A percentile compares a stretch with the other conserved stretches of the same genome.
Evolutionary conservation across 2,329 filamentous ascomycete species (phyloP).

Genomic region (Colletotrichum higginsianum): DNA sequence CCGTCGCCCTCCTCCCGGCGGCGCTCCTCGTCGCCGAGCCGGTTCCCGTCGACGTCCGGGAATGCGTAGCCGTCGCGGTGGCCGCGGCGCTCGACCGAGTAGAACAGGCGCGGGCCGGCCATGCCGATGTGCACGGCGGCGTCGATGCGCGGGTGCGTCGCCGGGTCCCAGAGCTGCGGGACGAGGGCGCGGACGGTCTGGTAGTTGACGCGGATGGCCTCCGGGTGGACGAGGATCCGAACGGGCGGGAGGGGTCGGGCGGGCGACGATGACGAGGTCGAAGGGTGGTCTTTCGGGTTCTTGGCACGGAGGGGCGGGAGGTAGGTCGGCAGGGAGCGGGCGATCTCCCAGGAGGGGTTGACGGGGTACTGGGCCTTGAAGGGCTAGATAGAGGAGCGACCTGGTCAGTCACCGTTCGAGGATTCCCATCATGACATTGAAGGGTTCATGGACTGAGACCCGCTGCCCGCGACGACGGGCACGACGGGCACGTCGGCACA

Average conservation of each 20-base stretch:
- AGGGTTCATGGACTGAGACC: background rate
- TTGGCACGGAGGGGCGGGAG: conserved; percentile 68
- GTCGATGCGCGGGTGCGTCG: conserved; percentile 66
- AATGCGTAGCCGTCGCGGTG: conserved; percentile 81
- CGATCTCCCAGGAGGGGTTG: conserved; percentile 88
- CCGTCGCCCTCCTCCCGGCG: conserved; percentile 51
- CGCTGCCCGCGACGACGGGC: background rate
- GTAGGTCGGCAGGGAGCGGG: conserved; percentile 74
- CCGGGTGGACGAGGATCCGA: conserved; percentile 75
- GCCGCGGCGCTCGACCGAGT: conserved; percentile 79
- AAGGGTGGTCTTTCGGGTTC: conserved; percentile 53
- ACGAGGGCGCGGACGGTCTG: conserved; percentile 73
- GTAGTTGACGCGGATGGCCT: conserved; percentile 81
- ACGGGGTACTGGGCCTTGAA: conserved; percentile 80
- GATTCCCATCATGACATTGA: background rate
- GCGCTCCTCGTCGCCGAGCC: conserved; percentile 65
- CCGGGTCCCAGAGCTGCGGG: conserved; percentile 72
- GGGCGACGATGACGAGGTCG: conserved; percentile 17
- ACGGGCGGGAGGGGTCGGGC: conserved; percentile 62
- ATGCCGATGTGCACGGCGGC: conserved; percentile 85
- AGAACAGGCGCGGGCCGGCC: conserved; percentile 75
- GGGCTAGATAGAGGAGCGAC: conserved; percentile 66
- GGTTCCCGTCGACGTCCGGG: conserved; percentile 77
- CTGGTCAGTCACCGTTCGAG: conserved; percentile 41
- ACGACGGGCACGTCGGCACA: conserved; percentile 11